Conservation (phyloP, 352 stramenopile species). For the Pelagophyceae sp. region DNA sequence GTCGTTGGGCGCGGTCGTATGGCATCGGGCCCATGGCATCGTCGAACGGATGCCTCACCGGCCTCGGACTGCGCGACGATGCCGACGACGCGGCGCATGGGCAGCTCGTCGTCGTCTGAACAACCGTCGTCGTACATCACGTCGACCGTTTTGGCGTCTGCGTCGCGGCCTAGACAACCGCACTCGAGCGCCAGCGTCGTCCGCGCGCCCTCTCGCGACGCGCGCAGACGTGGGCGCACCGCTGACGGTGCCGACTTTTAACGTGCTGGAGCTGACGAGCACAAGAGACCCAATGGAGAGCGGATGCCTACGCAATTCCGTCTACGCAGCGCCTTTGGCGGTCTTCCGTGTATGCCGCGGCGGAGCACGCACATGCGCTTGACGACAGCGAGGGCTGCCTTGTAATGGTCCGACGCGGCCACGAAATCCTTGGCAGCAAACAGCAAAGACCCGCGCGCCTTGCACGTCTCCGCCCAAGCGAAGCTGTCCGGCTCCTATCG, state of each 20-base stretch:
- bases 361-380: neutral
- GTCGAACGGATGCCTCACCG: too few species aligned
- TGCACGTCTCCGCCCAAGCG: neutral
- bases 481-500: neutral
- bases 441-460: neutral
- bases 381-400: neutral
- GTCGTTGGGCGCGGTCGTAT: too few species aligned
- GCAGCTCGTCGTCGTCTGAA: constrained; percentile 5
- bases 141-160: constrained; percentile 4
- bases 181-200: neutral
- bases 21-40: too few species aligned
- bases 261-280: neutral
- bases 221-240: too few species aligned
- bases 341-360: neutral
- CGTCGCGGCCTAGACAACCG: neutral
- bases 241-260: too few species aligned
- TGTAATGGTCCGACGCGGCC: neutral
- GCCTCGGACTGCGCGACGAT: neutral
- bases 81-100: neutral
- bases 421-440: neutral
- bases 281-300: neutral
- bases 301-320: neutral
- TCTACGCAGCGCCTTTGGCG: neutral
- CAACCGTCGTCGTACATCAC: constrained; percentile 17
- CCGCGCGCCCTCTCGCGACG: neutral